Conservation (phyloP, 2,329 filamentous ascomycete species). For the Trichophyton mentagrophytes region DNA sequence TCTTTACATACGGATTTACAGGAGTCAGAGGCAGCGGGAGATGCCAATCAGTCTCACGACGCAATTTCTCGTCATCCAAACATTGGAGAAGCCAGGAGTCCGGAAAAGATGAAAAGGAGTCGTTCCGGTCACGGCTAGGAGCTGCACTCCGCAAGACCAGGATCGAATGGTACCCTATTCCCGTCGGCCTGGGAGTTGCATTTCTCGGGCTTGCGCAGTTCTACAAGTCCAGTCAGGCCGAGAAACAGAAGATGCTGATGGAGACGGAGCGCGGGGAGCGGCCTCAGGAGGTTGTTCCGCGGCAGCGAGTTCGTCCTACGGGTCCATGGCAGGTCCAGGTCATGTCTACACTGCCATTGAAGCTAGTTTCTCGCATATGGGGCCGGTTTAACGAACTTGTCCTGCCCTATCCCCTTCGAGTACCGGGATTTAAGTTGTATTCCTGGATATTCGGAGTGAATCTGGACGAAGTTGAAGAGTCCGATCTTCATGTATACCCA, state of each 20-base stretch:
- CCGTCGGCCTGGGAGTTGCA: constrained; percentile 69
- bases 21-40: neutral
- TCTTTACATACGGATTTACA: neutral
- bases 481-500: constrained; percentile 76
- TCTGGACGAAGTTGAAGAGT: constrained; percentile 73
- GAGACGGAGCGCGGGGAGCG: constrained; percentile 32
- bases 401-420: constrained; percentile 74
- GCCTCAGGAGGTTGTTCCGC: constrained; percentile 30
- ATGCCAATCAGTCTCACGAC: neutral
- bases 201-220: constrained; percentile 75
- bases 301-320: constrained; percentile 58
- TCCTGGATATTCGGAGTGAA: constrained; percentile 84
- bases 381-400: constrained; percentile 81
- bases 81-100: constrained; percentile 30
- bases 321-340: constrained; percentile 89
- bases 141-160: constrained; percentile 50
- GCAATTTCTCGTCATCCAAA: constrained; percentile 29
- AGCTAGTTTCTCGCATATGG: constrained; percentile 81
- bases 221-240: constrained; percentile 53
- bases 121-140: constrained; percentile 45
- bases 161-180: constrained; percentile 83
- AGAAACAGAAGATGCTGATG: constrained; percentile 38
- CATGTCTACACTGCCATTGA: constrained; percentile 85
- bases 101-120: constrained; percentile 31
- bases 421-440: constrained; percentile 86